Evolutionary conservation across 2,329 filamentous ascomycete species (phyloP), one percentile per base, ranked within the genome.

Genomic region (Pseudogymnoascus sp.): DNA sequence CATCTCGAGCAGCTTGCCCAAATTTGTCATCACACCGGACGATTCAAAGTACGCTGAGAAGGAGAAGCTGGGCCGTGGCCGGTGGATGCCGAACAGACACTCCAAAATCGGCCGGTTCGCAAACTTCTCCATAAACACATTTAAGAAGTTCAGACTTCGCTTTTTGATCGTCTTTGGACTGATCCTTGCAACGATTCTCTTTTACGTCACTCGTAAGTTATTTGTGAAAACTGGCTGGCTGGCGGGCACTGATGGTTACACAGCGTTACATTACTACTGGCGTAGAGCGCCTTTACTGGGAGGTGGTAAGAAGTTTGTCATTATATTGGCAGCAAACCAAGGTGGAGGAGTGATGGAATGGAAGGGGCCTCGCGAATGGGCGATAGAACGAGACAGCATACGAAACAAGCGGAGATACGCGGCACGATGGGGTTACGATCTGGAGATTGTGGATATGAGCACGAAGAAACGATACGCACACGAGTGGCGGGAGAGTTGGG

Each of bases 401-500:
- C 86, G 86, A 72, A 99, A 99, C 76, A 99, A 99, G 79, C 86
- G 88, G 71, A 88, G 86, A 69, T 99, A 99, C 70, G 87, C 85
- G 2, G 80, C 83, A 33, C 82, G 81, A 71, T 97, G 94, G 92
- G 94, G 94, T 12, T 97, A 99, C 72, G 88, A 96, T 63, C 77
- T 99, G 61, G 94, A 99, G 72, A 88, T 97, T 70, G 90, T 95
- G 66, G 95, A 99, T 73, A 95, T 99, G 92, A 92, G 91, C 76
- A 96, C 92, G 59, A 96, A 96, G 81, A 97, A 96, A 76, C 85
- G 92, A 65, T 99, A 99, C 72, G 92, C 94, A 26, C 94, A 99
- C 75, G 94, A 99, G 75, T 99, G 94, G 94, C 84, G 94, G 69
- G 94, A 99, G 75, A 95, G 92, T 72, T 99, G 94, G 94, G 94